Evolutionary conservation across 2,329 filamentous ascomycete genomes (phyloP), one percentile per base, ranked within the genome.

Genomic region (Exophiala viscosa): DNA sequence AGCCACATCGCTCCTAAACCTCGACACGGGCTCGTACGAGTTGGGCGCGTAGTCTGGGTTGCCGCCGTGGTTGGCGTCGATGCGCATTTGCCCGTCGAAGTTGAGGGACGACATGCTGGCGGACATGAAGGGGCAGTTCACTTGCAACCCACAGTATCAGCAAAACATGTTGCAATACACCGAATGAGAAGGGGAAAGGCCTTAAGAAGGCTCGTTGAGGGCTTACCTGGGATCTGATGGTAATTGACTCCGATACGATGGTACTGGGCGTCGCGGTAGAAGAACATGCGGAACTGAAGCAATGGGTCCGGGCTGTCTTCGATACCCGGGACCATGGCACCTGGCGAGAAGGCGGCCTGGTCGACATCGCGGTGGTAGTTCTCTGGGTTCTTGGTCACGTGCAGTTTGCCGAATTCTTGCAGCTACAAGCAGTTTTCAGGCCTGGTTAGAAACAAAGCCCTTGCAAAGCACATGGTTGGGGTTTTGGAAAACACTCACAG

Each of bases 341-440:
- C 72, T 0, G 78, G 76, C 0, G 74, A 77, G 66, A 80, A 80
- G 36, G 76, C 75, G 0, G 73, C 72, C 57, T 78, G 74, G 58
- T 79, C 76, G 28, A 79, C 72, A 52, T 81, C 77, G 9, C 71
- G 67, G 57, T 75, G 70, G 64, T 72, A 80, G 64, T 78, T 76
- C 55, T 78, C 75, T 0, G 76, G 76, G 64, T 80, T 80, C 64
- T 77, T 78, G 65, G 79, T 80, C 6, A 81, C 65, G 0, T 76
- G 71, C 1, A 80, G 67, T 13, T 70, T 70, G 2, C 78, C 77
- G 45, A 80, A 75, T 36, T 77, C 70, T 15, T 73, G 69, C 67
- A 77, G 71, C 2, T 75, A 36, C 10, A 36, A n/a, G n/a, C n/a
- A n/a, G n/a, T n/a, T 36, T 4, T 1, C 34, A 28, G 23, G 6